A percentile compares a stretch with the other conserved stretches of the same genome.
phyloP scores from a whole-genome alignment of 2,329 filamentous ascomycete genomes.

The Phoma sp. region DNA sequence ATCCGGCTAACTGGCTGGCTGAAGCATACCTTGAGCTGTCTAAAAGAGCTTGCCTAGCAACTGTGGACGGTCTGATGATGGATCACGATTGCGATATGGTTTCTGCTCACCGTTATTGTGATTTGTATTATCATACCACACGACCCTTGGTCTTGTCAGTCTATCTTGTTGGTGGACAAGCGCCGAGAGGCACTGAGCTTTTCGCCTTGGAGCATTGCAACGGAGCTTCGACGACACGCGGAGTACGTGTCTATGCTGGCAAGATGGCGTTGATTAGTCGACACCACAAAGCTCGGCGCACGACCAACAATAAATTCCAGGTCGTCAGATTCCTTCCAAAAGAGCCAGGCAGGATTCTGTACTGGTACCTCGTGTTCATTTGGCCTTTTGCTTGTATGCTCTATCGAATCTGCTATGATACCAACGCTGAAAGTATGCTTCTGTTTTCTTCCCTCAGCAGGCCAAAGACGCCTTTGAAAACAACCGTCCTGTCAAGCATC shows the following conservation, averaged over 20 bases:
- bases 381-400: constrained; percentile 1
- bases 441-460: background rate
- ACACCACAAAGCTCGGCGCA: background rate
- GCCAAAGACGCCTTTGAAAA: background rate
- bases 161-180: constrained; percentile 2
- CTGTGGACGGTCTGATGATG: background rate
- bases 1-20: background rate
- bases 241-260: background rate
- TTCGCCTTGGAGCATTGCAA: constrained; percentile 1
- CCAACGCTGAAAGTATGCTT: background rate
- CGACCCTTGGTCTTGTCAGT: background rate
- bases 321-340: background rate
- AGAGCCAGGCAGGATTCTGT: background rate
- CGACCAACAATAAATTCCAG: background rate
- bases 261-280: constrained; percentile 1
- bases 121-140: background rate
- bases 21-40: background rate
- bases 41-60: background rate
- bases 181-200: constrained; percentile 1
- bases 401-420: background rate
- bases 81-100: background rate
- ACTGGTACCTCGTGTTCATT: constrained; percentile 1
- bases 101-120: background rate
- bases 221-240: background rate
- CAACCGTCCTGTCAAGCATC: background rate